Conservation (phyloP, 176 grass and related monocot species). For the Panicum miliaceum region DNA sequence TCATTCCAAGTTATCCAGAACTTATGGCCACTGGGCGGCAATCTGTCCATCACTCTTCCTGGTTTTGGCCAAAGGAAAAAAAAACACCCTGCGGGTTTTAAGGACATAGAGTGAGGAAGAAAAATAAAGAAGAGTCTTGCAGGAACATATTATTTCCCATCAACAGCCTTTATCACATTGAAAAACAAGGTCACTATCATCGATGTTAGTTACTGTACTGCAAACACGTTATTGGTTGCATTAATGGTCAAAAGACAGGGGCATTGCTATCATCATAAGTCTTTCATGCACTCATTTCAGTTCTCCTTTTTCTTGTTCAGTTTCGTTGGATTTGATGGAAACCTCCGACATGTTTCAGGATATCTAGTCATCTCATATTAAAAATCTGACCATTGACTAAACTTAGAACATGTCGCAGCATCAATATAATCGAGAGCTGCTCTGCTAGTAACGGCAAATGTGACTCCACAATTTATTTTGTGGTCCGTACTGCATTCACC, state of each 20-base stretch:
- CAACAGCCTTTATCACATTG: no score
- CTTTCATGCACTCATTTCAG: background rate
- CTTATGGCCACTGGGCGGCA: background rate
- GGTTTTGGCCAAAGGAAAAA: no score
- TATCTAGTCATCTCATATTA: background rate
- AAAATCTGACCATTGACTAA: background rate
- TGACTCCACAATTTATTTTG: constrained; percentile 24
- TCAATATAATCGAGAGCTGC: background rate
- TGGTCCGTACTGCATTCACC: background rate
- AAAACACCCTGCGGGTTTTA: no score
- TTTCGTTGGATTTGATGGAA: background rate
- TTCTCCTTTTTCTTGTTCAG: background rate
- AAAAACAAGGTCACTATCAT: background rate
- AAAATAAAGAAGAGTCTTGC: no score
- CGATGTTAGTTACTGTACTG: background rate
- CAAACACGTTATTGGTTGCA: background rate
- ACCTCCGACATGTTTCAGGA: background rate
- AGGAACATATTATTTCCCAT: no score
- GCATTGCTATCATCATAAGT: background rate
- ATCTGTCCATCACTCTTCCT: background rate
- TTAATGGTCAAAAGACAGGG: background rate
- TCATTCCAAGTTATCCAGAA: background rate
- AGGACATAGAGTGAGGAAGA: no score
- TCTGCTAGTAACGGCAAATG: background rate
- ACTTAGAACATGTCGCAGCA: background rate